Evolutionary conservation across 768 basidiomycete genomes (phyloP).

Genomic region (Lactifluus subvellereus): DNA sequence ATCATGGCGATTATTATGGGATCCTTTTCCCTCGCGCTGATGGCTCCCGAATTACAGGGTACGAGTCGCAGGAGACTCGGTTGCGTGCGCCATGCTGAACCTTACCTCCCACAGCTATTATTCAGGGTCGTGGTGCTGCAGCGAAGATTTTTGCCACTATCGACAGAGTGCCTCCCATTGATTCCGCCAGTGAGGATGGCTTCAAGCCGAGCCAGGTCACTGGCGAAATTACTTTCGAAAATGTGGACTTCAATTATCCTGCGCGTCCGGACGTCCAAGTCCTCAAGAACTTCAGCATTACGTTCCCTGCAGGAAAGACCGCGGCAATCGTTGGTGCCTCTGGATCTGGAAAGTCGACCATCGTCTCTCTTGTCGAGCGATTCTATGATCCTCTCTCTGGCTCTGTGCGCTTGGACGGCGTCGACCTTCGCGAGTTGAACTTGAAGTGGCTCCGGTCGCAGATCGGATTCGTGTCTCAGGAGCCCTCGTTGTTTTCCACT

Average conservation of each 20-base stretch:
- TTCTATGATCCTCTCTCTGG: conserved; percentile 49
- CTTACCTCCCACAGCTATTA: conserved; percentile 46
- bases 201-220: conserved; percentile 57
- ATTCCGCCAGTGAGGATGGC: conserved; percentile 66
- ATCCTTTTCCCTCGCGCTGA: conserved; percentile 73
- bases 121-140: conserved; percentile 77
- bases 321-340: conserved; percentile 38
- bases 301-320: conserved; percentile 50
- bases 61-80: conserved; percentile 1
- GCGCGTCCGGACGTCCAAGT: conserved; percentile 75
- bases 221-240: conserved; percentile 67
- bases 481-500: conserved; percentile 44
- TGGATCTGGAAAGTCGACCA: conserved; percentile 37
- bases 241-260: conserved; percentile 81
- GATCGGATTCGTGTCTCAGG: conserved; percentile 48
- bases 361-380: conserved; percentile 44
- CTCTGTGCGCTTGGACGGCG: conserved; percentile 40
- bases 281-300: conserved; percentile 59
- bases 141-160: conserved; percentile 89
- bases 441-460: conserved; percentile 46
- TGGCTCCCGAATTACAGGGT: conserved; percentile 84
- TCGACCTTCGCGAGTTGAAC: conserved; percentile 41
- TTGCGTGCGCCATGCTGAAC: neutral
- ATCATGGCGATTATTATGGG: conserved; percentile 78
- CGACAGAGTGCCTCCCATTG: conserved; percentile 81